Conservation (phyloP, 75 land plant species). For the Cryptomeria japonica region DNA sequence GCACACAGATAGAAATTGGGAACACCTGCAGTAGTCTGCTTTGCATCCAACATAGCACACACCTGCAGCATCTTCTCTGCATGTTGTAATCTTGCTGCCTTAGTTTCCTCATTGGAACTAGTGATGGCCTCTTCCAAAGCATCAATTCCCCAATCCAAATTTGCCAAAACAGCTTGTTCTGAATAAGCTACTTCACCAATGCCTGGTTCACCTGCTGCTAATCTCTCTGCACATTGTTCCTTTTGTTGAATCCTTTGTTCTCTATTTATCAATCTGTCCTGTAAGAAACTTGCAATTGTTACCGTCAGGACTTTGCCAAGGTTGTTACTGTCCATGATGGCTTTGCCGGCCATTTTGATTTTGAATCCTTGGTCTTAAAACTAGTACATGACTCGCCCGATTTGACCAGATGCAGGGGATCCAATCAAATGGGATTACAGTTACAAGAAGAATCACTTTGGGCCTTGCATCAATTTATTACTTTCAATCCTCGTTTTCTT, state of each 20-base stretch:
- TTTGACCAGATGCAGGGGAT: too few species aligned
- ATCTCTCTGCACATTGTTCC: conserved; percentile 58
- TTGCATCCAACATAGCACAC: conserved; percentile 55
- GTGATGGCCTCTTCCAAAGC: conserved; percentile 64
- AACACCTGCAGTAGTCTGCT: conserved; percentile 52
- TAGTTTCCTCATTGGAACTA: conserved; percentile 55
- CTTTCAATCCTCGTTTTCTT: too few species aligned
- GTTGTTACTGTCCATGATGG: conserved; percentile 33
- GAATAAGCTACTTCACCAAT: conserved; percentile 37
- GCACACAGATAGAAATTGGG: conserved; percentile 67
- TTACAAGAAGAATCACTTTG: neutral
- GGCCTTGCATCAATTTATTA: too few species aligned
- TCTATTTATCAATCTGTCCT: conserved; percentile 35
- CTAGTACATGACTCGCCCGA: neutral
- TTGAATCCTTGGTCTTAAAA: neutral
- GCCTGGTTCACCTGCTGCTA: conserved; percentile 31
- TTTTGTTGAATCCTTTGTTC: conserved; percentile 43
- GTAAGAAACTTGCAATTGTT: conserved; percentile 38
- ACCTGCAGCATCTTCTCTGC: conserved; percentile 78
- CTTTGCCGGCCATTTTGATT: neutral
- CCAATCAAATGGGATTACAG: neutral
- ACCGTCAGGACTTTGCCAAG: conserved; percentile 23
- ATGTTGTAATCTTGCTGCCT: conserved; percentile 53
- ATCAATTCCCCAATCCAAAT: conserved; percentile 72
- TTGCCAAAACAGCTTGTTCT: conserved; percentile 65